Evolutionary conservation across 345 rosid genomes (phyloP), one percentile per base, ranked within the genome.

Genomic region (Carallia brachiata): DNA sequence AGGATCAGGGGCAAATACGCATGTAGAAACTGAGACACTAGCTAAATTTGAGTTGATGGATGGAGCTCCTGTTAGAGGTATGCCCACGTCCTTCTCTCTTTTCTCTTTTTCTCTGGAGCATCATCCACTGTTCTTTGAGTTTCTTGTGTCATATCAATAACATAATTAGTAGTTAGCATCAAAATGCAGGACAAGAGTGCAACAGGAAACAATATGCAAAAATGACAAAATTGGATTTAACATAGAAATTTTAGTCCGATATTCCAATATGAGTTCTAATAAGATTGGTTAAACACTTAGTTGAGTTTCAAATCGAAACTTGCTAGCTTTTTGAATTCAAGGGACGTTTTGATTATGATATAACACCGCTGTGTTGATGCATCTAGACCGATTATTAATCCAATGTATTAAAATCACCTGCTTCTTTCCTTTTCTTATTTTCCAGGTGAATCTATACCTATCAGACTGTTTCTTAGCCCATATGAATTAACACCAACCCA

Each of bases 1-100:
- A 1, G 99, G 99, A 62, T 85, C 97, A 54, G 99, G 99, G 67
- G 85, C 91, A 65, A 96, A 89, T 77, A 96, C 97, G 28, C 97
- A 90, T 74, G 99, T 96, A 15, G 99, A 96, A 86, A 92, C 99
- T 28, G 98, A 96, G 81, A 96, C 98, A 12, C 89, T 96, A 18
- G 98, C 98, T 9, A 96, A 96, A 80, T 96, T 88, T 62, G 99
- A 92, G 82, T 70, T 96, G 84, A 96, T 96, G 99, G 99, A 96
- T 78, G 99, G 99, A 62, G 97, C 96, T 79, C 97, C 99, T 0
- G 98, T 96, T 61, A 85, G 99, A 89, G 99, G 99, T 95, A 84
- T 52, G 73, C 56, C 19, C 34, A 5, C 52, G 28, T 13, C 36
- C 32, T 19, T 72, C 61, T 55, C 12, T 10, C 19, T 23, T 13